phyloP scores from a whole-genome alignment of 345 rosid genomes.

The Citrus australasica region DNA sequence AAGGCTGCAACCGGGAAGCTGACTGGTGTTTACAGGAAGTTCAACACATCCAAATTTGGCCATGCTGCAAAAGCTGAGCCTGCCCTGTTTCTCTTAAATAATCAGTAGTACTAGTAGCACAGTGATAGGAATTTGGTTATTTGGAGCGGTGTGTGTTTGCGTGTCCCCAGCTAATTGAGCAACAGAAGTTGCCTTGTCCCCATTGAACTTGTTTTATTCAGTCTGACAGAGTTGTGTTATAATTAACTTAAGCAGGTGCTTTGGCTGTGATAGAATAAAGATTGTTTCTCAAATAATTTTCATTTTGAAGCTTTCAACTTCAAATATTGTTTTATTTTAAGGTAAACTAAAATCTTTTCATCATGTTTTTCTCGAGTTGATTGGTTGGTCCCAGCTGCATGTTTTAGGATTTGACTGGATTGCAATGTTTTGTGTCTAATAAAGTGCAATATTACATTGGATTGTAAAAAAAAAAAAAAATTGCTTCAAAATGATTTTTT shows the following conservation, averaged over 20 bases:
- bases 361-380: too few species aligned
- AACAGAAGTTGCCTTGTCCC: not conserved
- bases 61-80: slow-evolving; percentile 64
- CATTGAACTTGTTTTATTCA: too few species aligned
- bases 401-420: too few species aligned
- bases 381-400: too few species aligned
- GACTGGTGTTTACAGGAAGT: slow-evolving; percentile 79
- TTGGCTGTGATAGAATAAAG: not conserved
- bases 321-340: too few species aligned
- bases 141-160: not conserved
- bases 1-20: slow-evolving; percentile 77
- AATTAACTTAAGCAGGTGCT: not conserved
- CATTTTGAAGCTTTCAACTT: too few species aligned
- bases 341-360: too few species aligned
- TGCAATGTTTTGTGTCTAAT: too few species aligned
- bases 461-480: too few species aligned
- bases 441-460: too few species aligned
- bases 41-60: slow-evolving; percentile 70
- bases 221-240: not conserved
- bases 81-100: slow-evolving; percentile 52
- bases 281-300: too few species aligned
- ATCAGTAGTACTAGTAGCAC: not conserved
- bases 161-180: not conserved
- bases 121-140: not conserved
- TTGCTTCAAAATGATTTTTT: too few species aligned